Conservation (phyloP, 2,329 filamentous ascomycete species). For the Colletotrichum sidae region DNA sequence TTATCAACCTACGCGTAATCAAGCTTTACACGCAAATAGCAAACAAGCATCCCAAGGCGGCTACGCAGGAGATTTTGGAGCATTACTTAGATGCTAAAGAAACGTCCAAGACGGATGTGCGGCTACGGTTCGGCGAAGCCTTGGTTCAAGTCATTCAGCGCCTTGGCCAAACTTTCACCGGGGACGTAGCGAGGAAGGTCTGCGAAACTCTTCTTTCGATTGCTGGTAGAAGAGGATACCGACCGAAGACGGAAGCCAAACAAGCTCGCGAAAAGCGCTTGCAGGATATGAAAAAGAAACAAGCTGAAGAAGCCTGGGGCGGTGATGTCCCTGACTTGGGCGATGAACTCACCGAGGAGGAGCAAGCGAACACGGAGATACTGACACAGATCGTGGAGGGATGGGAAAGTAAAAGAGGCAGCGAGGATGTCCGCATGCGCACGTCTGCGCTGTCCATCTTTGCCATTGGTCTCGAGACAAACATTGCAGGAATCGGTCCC, state of each 20-base stretch:
- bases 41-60: constrained; percentile 70
- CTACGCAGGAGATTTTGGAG: constrained; percentile 72
- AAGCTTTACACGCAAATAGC: constrained; percentile 73
- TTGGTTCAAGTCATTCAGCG: constrained; percentile 73
- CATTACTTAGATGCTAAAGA: constrained; percentile 75
- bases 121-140: constrained; percentile 77
- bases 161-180: constrained; percentile 66
- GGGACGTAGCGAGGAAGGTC: constrained; percentile 63
- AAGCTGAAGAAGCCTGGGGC: constrained; percentile 66
- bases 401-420: constrained; percentile 38
- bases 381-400: constrained; percentile 46
- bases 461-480: constrained; percentile 69
- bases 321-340: constrained; percentile 62
- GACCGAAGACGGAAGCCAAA: constrained; percentile 68
- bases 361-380: constrained; percentile 60
- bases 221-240: constrained; percentile 71
- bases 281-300: constrained; percentile 60
- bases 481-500: constrained; percentile 66
- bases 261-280: constrained; percentile 64
- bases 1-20: constrained; percentile 76
- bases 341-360: constrained; percentile 57
- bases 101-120: constrained; percentile 68
- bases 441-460: constrained; percentile 77
- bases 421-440: constrained; percentile 67
- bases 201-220: constrained; percentile 71